Base-by-base conservation (phyloP, 2,329 filamentous ascomycete species). In the Alternaria solani region DNA sequence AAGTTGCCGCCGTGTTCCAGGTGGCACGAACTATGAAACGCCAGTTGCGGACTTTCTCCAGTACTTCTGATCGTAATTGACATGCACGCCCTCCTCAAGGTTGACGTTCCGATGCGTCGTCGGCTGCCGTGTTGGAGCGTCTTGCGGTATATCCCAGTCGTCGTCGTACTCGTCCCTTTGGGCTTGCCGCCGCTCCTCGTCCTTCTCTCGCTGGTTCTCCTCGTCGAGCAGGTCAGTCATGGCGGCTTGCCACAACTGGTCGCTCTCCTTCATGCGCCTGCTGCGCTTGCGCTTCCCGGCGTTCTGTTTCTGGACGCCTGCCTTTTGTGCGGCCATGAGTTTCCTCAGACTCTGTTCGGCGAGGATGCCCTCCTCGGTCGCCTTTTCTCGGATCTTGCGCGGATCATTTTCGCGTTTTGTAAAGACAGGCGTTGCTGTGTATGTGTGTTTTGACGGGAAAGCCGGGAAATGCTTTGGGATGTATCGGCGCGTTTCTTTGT, bases 341-440 rank as follows among this genome's bases (percentile, higher is more conserved):
- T 87, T 89, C 49, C 88, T 81, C 63, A 91, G 75, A 20, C 88
- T 88, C 68, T 89, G 86, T 73, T 90, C 88, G 7, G 88, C 88
- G 61, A 88, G 75, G 46, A 89, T 83, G 14, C 88, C 88, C 71
- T 91, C 88, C 69, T 89, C 84, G 4, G 87, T 89, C 5, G 88
- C 88, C 58, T 84, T 82, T 70, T 90, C 88, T 38, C 87, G 79
- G 47, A 89, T 86, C 64, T 82, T 84, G 38, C 86, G 80, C 3
- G 87, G 83, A 65, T 90, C 87, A 34, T 80, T 84, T 63, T 89
- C 87, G 60, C 88, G 83, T 39, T 84, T 76, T 1, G 85, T 83
- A 62, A 83, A 88, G 4, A 89, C 85, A 0, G 86, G 80, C 1
- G 88, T 89, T 26, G 84, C 77, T 65, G 84, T 84, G 78, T 87